Conservation (phyloP, 306 rosid species). For the Medicago truncatula region DNA sequence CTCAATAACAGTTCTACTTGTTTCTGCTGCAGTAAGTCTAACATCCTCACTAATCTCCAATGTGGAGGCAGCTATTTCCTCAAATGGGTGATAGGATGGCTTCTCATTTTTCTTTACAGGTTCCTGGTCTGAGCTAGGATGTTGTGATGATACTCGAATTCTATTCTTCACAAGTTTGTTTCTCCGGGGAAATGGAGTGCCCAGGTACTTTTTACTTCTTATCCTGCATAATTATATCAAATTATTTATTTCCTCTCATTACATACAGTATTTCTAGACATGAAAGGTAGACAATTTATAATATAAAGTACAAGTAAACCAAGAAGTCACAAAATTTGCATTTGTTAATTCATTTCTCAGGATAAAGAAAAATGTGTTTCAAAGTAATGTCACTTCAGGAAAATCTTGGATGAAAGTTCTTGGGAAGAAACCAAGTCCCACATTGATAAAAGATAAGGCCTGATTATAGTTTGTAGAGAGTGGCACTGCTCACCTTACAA, state of each 20-base stretch:
- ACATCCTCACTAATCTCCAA: constrained; percentile 62
- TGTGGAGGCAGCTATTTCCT: constrained; percentile 63
- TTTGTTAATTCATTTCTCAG: constrained; percentile 30
- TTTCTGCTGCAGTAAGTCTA: constrained; percentile 78
- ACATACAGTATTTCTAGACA: constrained; percentile 11
- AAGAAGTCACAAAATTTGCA: constrained; percentile 19
- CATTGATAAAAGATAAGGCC: too few relatives aligned
- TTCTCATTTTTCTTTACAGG: constrained; percentile 68
- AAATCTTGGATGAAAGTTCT: constrained; percentile 10
- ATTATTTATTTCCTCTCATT: constrained; percentile 2
- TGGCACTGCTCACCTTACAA: too few relatives aligned
- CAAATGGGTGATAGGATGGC: constrained; percentile 89
- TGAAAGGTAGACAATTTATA: constrained; percentile 28
- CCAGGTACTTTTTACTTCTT: constrained; percentile 48
- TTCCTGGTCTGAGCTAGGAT: constrained; percentile 71
- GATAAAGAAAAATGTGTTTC: constrained; percentile 7
- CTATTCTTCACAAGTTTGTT: constrained; percentile 56
- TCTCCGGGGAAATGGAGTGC: constrained; percentile 55
- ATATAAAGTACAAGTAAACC: neutral
- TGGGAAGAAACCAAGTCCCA: too few relatives aligned
- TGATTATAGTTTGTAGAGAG: too few relatives aligned
- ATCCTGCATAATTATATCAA: constrained; percentile 56
- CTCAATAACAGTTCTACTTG: constrained; percentile 88
- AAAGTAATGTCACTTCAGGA: constrained; percentile 11
- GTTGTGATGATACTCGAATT: constrained; percentile 68